Evolutionary conservation across 768 basidiomycete genomes (phyloP), one percentile per base, ranked within the genome.

Genomic region (Pleurotus salmoneostramineus): DNA sequence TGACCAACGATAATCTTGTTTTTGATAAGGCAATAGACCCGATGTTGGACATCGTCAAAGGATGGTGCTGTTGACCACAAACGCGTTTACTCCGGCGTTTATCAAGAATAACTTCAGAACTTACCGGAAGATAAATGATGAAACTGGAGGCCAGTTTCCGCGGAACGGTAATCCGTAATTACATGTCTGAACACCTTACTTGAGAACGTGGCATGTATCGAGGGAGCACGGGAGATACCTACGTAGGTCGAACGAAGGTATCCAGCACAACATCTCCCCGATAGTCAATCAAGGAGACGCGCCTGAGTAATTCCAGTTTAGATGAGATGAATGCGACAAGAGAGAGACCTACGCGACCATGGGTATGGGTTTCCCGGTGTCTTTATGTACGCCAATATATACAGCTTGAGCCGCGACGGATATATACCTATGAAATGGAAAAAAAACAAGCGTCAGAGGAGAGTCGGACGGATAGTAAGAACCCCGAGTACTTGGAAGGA

Each of bases 1-100:
- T 84, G 77, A n/a, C 83, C 83, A n/a, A 84, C 73, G 31, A 84
- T 65, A 14, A 84, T 75, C 62, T 80, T 83, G 58, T 73, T 70
- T 14, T 64, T 67, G 50, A 83, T 72, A 45, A 79, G 61, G n/a
- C 64, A 63, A 10, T 74, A 71, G 6, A 83, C 78, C 6, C 67
- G 71, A 37, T 70, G 62, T 63, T 80, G 81, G 7, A 83, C 77
- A 56, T 78, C 72, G 35, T 69, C 66, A 65, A 84, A 83, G n/a
- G 63, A 56, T 5, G 79, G 78, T n/a, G 79, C 83, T 83, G 61
- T 14, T 63, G 43, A 45, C 14, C 27, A 54, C 32, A 54, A 31
- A 17, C 1, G 54, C 21, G 33, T 11, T 34, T 14, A 57, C 34
- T 21, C 10, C 6, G 36, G 32, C 7, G 15, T 43, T 27, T 27